Conservation (phyloP, 192 early-diverging fungal species). For the Podila clonocystis region DNA sequence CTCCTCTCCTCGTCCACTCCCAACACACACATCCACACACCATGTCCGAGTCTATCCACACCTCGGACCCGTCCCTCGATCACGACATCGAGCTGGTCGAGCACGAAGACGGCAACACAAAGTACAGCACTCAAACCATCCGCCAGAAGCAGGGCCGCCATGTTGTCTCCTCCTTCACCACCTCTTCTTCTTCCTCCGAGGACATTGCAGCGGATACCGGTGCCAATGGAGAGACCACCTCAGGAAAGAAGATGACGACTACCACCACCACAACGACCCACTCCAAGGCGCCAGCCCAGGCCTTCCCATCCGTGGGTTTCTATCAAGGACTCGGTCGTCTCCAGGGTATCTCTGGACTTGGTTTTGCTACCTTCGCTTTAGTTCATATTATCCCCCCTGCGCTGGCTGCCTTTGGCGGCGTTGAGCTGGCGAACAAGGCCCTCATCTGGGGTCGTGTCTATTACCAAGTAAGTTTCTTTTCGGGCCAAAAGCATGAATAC, state of each 20-base stretch:
- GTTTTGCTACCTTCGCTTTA: slow-evolving; percentile 41
- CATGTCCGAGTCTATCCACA: too few species aligned
- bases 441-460: slow-evolving; percentile 55
- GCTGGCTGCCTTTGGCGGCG: slow-evolving; percentile 44
- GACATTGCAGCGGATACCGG: not conserved
- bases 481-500: too few species aligned
- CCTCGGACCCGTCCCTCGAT: not conserved
- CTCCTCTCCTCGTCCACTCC: too few species aligned
- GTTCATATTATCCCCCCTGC: slow-evolving; percentile 46
- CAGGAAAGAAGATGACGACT: not conserved
- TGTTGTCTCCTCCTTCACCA: not conserved
- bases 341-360: slow-evolving; percentile 35
- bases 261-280: too few species aligned
- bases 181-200: not conserved
- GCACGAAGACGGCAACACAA: not conserved
- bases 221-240: not conserved
- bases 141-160: not conserved
- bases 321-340: slow-evolving; percentile 41
- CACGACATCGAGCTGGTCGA: not conserved
- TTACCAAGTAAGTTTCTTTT: slow-evolving; percentile 46
- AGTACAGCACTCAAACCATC: not conserved
- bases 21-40: too few species aligned
- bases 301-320: slow-evolving; percentile 32
- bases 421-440: slow-evolving; percentile 53
- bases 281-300: too few species aligned